Percentiles rank a stretch among this genome's conserved stretches.
Conservation (phyloP, 352 stramenopile species). For the Pseudoperonospora humuli region DNA sequence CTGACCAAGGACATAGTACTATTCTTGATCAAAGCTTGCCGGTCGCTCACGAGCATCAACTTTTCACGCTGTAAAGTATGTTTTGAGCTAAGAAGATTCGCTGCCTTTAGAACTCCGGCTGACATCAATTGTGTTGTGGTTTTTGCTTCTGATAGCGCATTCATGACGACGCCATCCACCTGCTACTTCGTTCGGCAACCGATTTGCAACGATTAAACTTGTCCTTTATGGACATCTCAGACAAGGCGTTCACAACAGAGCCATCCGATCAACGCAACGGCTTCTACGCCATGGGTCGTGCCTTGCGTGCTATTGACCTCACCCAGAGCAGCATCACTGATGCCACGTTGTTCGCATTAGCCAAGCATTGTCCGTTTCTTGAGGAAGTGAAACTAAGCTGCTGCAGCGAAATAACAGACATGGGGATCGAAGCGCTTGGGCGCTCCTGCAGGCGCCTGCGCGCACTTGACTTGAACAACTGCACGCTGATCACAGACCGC, state of each 20-base stretch:
- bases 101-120: not conserved
- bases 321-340: slow-evolving; percentile 74
- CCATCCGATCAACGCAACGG: slow-evolving; percentile 30
- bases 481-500: slow-evolving; percentile 67
- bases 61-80: slow-evolving; percentile 75
- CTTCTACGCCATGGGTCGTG: slow-evolving; percentile 38
- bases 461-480: slow-evolving; percentile 70
- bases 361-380: slow-evolving; percentile 51
- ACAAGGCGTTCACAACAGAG: slow-evolving; percentile 55
- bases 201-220: slow-evolving; percentile 63
- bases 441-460: slow-evolving; percentile 43
- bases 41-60: slow-evolving; percentile 68
- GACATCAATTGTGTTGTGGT: not conserved
- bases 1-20: slow-evolving; percentile 67
- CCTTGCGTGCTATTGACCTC: slow-evolving; percentile 52
- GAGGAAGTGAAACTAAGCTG: slow-evolving; percentile 67
- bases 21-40: slow-evolving; percentile 74
- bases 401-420: slow-evolving; percentile 74
- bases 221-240: slow-evolving; percentile 79
- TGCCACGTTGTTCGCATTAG: slow-evolving; percentile 48
- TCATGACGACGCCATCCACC: slow-evolving; percentile 59
- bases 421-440: slow-evolving; percentile 58
- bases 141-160: slow-evolving; percentile 36
- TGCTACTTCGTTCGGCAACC: slow-evolving; percentile 52
- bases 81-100: not conserved